A percentile compares a stretch with the other conserved stretches of the same genome.
These are phyloP conservation scores for Corynascus novoguineensis DNA, from an alignment of 495 filamentous ascomycete species.

Conservation along the genomic window DNA sequence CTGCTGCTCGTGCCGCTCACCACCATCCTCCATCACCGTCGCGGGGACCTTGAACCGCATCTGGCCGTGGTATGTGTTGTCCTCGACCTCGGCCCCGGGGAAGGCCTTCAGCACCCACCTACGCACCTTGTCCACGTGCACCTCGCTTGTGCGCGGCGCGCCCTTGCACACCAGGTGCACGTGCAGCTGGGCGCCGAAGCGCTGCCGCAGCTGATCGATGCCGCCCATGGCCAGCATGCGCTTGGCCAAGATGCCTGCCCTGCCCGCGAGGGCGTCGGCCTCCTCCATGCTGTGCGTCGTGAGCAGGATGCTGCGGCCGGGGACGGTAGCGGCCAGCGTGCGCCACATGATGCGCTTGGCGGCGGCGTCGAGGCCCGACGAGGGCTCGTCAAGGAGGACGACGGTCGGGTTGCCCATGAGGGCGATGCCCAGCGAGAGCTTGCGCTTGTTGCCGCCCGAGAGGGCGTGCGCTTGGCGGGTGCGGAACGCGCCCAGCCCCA, in stretches of 20 bases:
- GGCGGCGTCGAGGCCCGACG: constrained; percentile 64
- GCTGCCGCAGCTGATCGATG: constrained; percentile 50
- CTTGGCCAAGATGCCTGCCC: constrained; percentile 66
- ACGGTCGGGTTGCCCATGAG: constrained; percentile 72
- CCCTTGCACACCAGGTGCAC: constrained; percentile 68
- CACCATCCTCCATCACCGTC: neutral
- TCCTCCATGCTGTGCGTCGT: constrained; percentile 83
- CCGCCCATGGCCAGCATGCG: constrained; percentile 67
- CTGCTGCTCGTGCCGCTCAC: neutral
- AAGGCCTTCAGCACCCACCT: constrained; percentile 56
- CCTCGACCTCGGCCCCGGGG: constrained; percentile 58
- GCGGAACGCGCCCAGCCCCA: constrained; percentile 55
- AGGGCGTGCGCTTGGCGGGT: constrained; percentile 59
- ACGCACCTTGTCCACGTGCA: constrained; percentile 59
- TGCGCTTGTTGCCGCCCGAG: constrained; percentile 60
- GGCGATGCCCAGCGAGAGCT: constrained; percentile 62
- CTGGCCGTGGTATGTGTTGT: constrained; percentile 75
- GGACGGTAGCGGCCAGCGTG: constrained; percentile 52
- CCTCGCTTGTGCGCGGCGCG: constrained; percentile 61
- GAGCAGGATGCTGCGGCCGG: constrained; percentile 57
- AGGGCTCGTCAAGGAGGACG: constrained; percentile 66
- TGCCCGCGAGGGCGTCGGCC: constrained; percentile 63
- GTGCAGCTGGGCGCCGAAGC: constrained; percentile 57
- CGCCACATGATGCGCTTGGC: constrained; percentile 74
- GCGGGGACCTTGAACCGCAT: constrained; percentile 68